Evolutionary conservation across 176 grass and related monocot species (phyloP).

Genomic region (Carex pumila): DNA sequence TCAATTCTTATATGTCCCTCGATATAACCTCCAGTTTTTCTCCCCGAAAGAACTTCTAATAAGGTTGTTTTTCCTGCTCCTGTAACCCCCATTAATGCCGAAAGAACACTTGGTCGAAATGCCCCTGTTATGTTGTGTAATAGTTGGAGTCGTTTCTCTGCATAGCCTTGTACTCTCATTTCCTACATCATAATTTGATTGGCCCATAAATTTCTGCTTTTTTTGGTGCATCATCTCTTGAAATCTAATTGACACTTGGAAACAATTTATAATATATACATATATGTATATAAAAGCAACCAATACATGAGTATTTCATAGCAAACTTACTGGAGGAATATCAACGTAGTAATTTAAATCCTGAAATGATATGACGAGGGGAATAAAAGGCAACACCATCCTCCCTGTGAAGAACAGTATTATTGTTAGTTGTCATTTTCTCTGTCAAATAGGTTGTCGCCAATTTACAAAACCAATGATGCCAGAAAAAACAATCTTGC

Average conservation of each 20-base stretch:
- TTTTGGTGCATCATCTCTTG: background rate
- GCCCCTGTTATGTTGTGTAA: conserved; percentile 60
- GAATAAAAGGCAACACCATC: conserved; percentile 75
- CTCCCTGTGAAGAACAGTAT: conserved; percentile 31
- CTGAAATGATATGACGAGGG: conserved; percentile 56
- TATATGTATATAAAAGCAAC: background rate
- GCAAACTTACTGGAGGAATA: conserved; percentile 38
- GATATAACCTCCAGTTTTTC: conserved; percentile 56
- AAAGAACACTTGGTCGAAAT: conserved; percentile 50
- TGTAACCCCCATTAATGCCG: conserved; percentile 64
- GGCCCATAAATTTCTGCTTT: background rate
- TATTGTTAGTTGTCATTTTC: background rate
- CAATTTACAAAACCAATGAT: background rate
- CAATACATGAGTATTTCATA: background rate
- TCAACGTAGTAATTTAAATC: conserved; percentile 85
- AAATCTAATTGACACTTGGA: background rate
- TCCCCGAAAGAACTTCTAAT: conserved; percentile 69
- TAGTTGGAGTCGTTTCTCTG: conserved; percentile 48
- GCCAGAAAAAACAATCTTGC: background rate
- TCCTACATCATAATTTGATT: conserved; percentile 28
- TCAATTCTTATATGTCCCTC: conserved; percentile 68
- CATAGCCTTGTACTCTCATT: conserved; percentile 59
- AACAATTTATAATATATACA: background rate
- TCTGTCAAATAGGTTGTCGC: background rate
- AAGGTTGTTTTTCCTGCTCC: conserved; percentile 80